phyloP scores from a whole-genome alignment of 306 rosid genomes.

The Acacia melanoxylon region DNA sequence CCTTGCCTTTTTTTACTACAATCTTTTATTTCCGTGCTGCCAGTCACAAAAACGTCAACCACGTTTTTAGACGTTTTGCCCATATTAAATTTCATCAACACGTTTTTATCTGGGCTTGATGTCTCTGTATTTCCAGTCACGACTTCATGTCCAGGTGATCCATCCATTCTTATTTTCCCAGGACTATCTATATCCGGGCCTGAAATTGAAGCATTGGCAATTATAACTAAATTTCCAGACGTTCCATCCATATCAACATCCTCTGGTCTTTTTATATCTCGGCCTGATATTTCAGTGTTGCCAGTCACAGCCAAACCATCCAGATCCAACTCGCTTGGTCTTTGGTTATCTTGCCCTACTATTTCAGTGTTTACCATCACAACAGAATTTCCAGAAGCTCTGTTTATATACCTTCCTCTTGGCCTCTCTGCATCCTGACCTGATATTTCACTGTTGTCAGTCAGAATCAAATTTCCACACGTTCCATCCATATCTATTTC shows the following conservation, averaged over 20 bases:
- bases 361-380: constrained; percentile 30
- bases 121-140: constrained; percentile 21
- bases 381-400: constrained; percentile 33
- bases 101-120: constrained; percentile 30
- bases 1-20: constrained; percentile 42
- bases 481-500: constrained; percentile 43
- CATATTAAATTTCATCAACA: background rate
- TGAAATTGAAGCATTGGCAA: constrained; percentile 25
- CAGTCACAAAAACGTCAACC: constrained; percentile 22
- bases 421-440: constrained; percentile 33
- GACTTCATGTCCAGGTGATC: constrained; percentile 17
- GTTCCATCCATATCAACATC: constrained; percentile 26
- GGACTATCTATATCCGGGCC: constrained; percentile 34
- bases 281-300: constrained; percentile 35
- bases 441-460: constrained; percentile 31
- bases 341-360: constrained; percentile 32
- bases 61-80: constrained; percentile 30
- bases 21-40: constrained; percentile 19
- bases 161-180: background rate
- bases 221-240: constrained; percentile 22
- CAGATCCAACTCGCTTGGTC: constrained; percentile 32
- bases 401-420: constrained; percentile 20
- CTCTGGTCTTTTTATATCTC: constrained; percentile 38
- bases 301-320: constrained; percentile 33
- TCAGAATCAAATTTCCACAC: constrained; percentile 25